Evolutionary conservation across 1,139 yeast genomes (phyloP).

Genomic region (Pichia sp.): DNA sequence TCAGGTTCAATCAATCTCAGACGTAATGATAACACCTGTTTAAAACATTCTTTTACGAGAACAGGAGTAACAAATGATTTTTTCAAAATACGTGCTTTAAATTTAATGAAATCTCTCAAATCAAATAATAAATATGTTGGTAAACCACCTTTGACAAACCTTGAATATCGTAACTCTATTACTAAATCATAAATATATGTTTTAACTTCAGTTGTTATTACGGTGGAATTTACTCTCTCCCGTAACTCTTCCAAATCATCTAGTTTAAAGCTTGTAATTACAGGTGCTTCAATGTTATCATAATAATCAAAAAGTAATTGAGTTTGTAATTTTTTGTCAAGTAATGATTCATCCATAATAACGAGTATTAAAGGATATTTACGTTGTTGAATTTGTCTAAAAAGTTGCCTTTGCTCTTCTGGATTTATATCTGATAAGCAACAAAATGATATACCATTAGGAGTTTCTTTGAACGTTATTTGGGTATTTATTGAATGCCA

Average conservation of each 20-base stretch:
- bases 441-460: constrained; percentile 5
- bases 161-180: constrained; percentile 43
- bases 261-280: not conserved
- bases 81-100: constrained; percentile 37
- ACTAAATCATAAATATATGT: constrained; percentile 52
- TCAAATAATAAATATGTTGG: constrained; percentile 41
- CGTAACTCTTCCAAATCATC: not conserved
- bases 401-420: constrained; percentile 1
- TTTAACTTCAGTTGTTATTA: constrained; percentile 35
- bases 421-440: not conserved
- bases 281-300: not conserved
- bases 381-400: constrained; percentile 1
- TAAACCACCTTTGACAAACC: constrained; percentile 45
- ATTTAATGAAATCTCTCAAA: constrained; percentile 34
- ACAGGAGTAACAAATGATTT: constrained; percentile 43
- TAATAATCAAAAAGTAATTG: constrained; percentile 5
- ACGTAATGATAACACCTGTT: constrained; percentile 41
- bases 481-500: constrained; percentile 1
- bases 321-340: constrained; percentile 6
- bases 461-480: constrained; percentile 1
- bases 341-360: not conserved
- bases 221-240: constrained; percentile 21
- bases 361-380: constrained; percentile 10
- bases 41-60: constrained; percentile 42
- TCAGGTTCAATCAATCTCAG: constrained; percentile 33